Percentiles rank a stretch among this genome's conserved stretches.
Conservation (phyloP, 345 rosid genomes). For the Hibiscus mutabilis region DNA sequence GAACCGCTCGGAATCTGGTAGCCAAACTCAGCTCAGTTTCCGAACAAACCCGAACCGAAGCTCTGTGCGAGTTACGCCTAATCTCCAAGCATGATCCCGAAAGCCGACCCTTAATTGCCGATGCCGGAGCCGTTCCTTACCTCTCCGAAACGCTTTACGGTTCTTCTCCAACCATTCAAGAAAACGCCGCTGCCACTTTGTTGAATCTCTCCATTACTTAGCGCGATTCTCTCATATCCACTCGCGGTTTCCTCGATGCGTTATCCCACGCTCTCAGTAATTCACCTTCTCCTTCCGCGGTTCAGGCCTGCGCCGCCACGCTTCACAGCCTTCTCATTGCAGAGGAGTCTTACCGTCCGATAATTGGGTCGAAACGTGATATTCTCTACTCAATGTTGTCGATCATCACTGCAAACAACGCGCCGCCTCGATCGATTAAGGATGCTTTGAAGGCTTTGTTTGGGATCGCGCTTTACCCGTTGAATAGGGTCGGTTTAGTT, state of each 20-base stretch:
- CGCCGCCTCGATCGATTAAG: constrained; percentile 71
- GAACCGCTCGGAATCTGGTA: constrained; percentile 55
- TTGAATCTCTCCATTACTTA: constrained; percentile 72
- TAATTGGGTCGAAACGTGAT: constrained; percentile 87
- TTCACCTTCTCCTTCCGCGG: constrained; percentile 62
- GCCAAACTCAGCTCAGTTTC: constrained; percentile 76
- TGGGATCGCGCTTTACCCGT: constrained; percentile 55
- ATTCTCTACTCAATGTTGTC: constrained; percentile 67
- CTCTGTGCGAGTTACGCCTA: constrained; percentile 69
- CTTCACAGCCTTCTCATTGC: constrained; percentile 65
- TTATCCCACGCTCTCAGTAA: constrained; percentile 69
- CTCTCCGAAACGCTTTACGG: constrained; percentile 79
- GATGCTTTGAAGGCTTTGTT: constrained; percentile 84
- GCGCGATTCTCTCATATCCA: constrained; percentile 64
- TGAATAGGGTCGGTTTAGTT: constrained; percentile 59
- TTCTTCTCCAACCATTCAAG: constrained; percentile 50
- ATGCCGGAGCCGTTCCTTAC: constrained; percentile 78
- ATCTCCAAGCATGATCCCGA: constrained; percentile 75
- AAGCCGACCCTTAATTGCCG: constrained; percentile 55
- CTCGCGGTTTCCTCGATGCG: constrained; percentile 83
- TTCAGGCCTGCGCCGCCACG: constrained; percentile 81
- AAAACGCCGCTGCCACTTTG: constrained; percentile 85
- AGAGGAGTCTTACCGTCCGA: constrained; percentile 77
- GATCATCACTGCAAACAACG: constrained; percentile 38
- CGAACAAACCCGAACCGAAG: constrained; percentile 61